phyloP scores from a whole-genome alignment of 192 early-diverging fungal species.

The Dispira simplex region DNA sequence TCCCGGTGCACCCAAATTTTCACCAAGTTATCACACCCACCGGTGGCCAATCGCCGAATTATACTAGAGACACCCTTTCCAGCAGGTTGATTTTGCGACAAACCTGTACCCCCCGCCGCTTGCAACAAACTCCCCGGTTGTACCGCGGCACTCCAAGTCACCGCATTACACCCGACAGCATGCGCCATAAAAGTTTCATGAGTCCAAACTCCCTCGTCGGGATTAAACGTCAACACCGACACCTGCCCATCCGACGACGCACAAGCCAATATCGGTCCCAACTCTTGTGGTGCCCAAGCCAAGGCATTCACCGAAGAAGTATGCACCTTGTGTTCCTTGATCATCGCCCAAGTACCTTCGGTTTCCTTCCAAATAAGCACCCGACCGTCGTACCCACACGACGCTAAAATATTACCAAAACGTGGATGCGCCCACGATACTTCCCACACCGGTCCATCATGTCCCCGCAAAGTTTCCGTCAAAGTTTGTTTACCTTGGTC shows the following conservation, averaged over 20 bases:
- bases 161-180: conserved; percentile 79
- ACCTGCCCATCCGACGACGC: conserved; percentile 93
- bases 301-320: conserved; percentile 94
- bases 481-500: conserved; percentile 36
- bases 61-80: conserved; percentile 31
- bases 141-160: conserved; percentile 88
- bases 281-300: conserved; percentile 93
- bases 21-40: conserved; percentile 90
- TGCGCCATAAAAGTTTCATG: conserved; percentile 65
- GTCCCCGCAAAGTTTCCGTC: conserved; percentile 37
- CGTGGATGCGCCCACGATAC: conserved; percentile 98
- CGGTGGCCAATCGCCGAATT: conserved; percentile 73
- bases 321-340: conserved; percentile 78
- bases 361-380: conserved; percentile 95
- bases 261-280: conserved; percentile 79
- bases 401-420: conserved; percentile 89
- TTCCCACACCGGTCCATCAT: conserved; percentile 99
- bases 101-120: conserved; percentile 18
- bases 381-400: conserved; percentile 90
- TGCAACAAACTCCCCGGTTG: conserved; percentile 57
- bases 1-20: conserved; percentile 79
- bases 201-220: conserved; percentile 77
- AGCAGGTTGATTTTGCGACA: no score
- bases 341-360: conserved; percentile 56
- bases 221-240: conserved; percentile 84